Evolutionary conservation across 192 early-diverging fungal genomes (phyloP), one percentile per base, ranked within the genome.

Genomic region (Podila horticola): DNA sequence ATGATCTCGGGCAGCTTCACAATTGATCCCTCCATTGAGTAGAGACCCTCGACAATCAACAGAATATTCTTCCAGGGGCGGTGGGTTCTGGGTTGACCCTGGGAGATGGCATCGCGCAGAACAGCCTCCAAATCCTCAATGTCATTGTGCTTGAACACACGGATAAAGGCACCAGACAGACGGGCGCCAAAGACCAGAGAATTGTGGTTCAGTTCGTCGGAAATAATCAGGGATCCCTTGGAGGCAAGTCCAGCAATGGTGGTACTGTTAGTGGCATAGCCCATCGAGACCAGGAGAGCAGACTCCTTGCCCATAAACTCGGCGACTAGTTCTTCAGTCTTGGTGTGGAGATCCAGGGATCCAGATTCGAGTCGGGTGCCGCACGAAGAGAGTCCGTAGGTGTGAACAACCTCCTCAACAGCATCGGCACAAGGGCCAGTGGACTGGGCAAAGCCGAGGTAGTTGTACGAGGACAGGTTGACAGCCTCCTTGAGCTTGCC

Each of bases 1-100:
- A 98, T 83, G 63, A 98, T 92, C 66, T 94, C 93, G 38, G 96
- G 97, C 50, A 98, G 83, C 65, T 92, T 92, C 82, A 92, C 91
- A 84, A 96, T 94, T 73, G 92, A 92, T 50, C 98, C 98, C 81
- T 99, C 98, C 98, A 99, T 99, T 20, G 95, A 97, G 85, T 96
- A 99, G 30, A 99, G 86, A 41, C 97, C 96, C 74, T 99, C 97
- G 29, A 99, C 96, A 26, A 99, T 90, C 4, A 99, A 90, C 71
- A 99, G 82, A 82, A 99, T 99, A 86, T 99, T 99, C 86, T 97
- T 97, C 98, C 98, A 99, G 15, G 96, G 98, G 30, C 98, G 91
- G 82, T 98, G 97, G 10, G 97, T 99, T 64, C 98, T 90, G 28
- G 97, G 97, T 85, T 99, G 98, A 33, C 98, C 98, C 83, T 97